Evolutionary conservation across 208 protist species (phyloP).

Genomic region (Wallacemonas sp.): DNA sequence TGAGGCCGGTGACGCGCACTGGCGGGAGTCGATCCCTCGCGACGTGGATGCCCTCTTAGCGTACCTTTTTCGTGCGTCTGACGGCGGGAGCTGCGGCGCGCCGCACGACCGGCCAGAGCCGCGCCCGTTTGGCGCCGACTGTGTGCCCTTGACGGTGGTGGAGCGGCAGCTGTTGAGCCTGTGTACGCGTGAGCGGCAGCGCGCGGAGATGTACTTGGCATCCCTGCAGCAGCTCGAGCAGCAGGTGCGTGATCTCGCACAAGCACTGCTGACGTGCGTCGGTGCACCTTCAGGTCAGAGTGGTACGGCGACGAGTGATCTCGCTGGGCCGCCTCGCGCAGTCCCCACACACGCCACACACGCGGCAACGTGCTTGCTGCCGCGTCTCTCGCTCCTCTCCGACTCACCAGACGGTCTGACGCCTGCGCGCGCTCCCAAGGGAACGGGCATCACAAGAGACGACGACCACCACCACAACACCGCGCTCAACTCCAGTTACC

Average conservation of each 20-base stretch:
- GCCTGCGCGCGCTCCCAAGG: no score
- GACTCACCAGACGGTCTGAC: background rate
- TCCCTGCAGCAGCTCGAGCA: conserved; percentile 33
- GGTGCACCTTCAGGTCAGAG: background rate
- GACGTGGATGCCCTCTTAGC: conserved; percentile 27
- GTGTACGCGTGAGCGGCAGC: conserved; percentile 30
- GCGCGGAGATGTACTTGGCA: conserved; percentile 29
- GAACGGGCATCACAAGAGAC: no score
- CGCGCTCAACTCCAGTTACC: background rate
- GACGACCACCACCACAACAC: no score
- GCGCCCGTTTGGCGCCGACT: background rate
- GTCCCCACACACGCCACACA: no score
- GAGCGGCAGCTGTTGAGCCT: conserved; percentile 30
- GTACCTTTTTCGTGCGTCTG: conserved; percentile 7
- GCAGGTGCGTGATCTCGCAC: conserved; percentile 21
- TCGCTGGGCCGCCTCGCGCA: no score
- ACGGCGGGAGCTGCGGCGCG: no score
- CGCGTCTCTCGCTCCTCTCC: background rate
- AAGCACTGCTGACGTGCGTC: conserved; percentile 20
- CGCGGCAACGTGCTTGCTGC: no score
- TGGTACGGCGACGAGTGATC: no score
- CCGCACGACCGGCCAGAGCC: no score
- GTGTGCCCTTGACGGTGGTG: conserved; percentile 12
- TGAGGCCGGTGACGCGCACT: conserved; percentile 3
- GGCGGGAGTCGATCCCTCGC: conserved; percentile 26